Evolutionary conservation across 352 stramenopile species (phyloP).

Genomic region (Globisporangium acanthophoron): DNA sequence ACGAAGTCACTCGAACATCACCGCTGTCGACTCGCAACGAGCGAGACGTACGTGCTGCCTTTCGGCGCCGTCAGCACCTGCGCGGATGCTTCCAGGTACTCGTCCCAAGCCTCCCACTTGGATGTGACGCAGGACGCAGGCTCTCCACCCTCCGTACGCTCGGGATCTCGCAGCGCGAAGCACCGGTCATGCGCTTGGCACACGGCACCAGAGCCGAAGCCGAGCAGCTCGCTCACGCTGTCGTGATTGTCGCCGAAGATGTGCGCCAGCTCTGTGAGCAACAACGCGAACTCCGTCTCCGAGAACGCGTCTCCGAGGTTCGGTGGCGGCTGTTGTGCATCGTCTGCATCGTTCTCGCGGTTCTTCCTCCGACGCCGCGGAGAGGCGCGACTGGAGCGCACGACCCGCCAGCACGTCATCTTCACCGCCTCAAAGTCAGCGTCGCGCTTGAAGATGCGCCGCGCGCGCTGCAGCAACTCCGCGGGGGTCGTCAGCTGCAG

Average conservation of each 20-base stretch:
- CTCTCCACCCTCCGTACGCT: not conserved
- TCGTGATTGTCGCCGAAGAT: constrained; percentile 27
- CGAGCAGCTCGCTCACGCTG: constrained; percentile 20
- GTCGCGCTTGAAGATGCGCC: constrained; percentile 9
- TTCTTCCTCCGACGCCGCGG: not conserved
- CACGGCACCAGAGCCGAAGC: not conserved
- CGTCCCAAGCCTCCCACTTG: constrained; percentile 24
- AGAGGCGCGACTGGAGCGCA: not conserved
- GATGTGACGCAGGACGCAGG: constrained; percentile 7
- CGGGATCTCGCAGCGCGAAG: not conserved
- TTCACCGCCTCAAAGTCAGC: constrained; percentile 20
- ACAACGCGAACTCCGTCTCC: constrained; percentile 13
- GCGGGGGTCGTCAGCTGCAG: constrained; percentile 3
- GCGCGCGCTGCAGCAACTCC: constrained; percentile 9
- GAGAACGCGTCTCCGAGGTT: constrained; percentile 3
- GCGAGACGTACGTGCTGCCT: not conserved
- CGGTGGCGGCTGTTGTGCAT: not conserved
- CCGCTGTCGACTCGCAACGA: no score
- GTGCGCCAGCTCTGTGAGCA: constrained; percentile 19
- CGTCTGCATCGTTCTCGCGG: constrained; percentile 1
- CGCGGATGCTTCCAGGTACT: constrained; percentile 11
- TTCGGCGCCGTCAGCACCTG: not conserved
- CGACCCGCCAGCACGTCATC: constrained; percentile 13
- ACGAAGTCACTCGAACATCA: no score
- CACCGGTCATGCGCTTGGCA: constrained; percentile 15